These are phyloP conservation scores for Choanephora cucurbitarum DNA, from an alignment of 371 early-diverging fungal species.

Conservation along the genomic window DNA sequence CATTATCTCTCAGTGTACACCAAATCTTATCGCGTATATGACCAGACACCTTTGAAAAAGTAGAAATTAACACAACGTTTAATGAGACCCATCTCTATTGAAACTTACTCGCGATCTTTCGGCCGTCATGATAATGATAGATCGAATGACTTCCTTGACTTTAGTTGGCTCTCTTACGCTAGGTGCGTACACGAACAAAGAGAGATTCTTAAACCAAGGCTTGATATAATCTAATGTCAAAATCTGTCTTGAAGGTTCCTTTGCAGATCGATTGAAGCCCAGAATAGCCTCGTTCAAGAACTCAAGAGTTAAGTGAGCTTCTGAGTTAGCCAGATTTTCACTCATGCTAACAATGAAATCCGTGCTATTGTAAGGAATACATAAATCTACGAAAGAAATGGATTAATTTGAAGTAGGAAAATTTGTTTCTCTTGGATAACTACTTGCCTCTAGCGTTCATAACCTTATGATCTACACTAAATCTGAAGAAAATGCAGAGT, in stretches of 20 bases:
- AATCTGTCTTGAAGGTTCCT: conserved; percentile 57
- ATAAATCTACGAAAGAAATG: conserved; percentile 58
- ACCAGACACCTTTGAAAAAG: conserved; percentile 56
- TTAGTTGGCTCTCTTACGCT: conserved; percentile 36
- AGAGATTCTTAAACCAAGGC: conserved; percentile 85
- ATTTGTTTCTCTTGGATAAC: too few species aligned
- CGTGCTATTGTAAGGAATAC: conserved; percentile 83
- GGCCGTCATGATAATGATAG: conserved; percentile 77
- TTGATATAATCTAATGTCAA: conserved; percentile 84
- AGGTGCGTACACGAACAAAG: conserved; percentile 44
- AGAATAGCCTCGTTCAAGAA: conserved; percentile 82
- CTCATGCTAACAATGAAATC: conserved; percentile 77
- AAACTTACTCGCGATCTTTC: conserved; percentile 64
- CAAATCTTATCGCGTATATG: conserved; percentile 82
- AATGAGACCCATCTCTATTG: too few species aligned
- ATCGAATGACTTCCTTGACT: conserved; percentile 69
- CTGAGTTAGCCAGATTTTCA: conserved; percentile 69
- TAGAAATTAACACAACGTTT: too few species aligned
- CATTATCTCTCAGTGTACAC: conserved; percentile 71
- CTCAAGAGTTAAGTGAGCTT: conserved; percentile 81
- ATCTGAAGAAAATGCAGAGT: conserved; percentile 72
- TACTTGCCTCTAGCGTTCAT: conserved; percentile 65
- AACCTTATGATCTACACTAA: conserved; percentile 76
- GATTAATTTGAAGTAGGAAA: too few species aligned
- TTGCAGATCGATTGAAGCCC: conserved; percentile 73